Conservation (phyloP, 1,284 basidiomycete species). For the Irpex rosettiformis region DNA sequence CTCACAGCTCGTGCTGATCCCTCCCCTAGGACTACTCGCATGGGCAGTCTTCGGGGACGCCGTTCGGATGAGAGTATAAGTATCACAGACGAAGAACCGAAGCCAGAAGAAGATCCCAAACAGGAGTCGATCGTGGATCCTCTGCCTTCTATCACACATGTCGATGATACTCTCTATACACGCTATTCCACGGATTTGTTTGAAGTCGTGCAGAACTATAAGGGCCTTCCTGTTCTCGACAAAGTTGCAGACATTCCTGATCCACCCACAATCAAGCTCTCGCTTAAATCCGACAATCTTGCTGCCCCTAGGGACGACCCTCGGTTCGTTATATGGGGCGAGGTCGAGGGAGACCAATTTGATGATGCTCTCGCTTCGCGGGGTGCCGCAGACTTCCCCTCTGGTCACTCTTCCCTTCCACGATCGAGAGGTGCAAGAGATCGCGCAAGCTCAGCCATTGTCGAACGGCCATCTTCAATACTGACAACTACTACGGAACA, state of each 20-base stretch:
- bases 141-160: slow-evolving; percentile 23
- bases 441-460: slow-evolving; percentile 14
- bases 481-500: slow-evolving; percentile 28
- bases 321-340: slow-evolving; percentile 87
- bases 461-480: slow-evolving; percentile 23
- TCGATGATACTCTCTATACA: slow-evolving; percentile 57
- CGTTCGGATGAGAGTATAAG: slow-evolving; percentile 19
- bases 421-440: slow-evolving; percentile 30
- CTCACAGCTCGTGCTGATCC: slow-evolving; percentile 58
- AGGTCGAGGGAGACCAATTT: slow-evolving; percentile 44
- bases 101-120: neutral
- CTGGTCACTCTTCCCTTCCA: slow-evolving; percentile 35
- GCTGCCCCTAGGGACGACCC: slow-evolving; percentile 79
- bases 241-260: slow-evolving; percentile 39
- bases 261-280: slow-evolving; percentile 64
- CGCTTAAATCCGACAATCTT: slow-evolving; percentile 56
- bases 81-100: slow-evolving; percentile 2
- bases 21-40: slow-evolving; percentile 17
- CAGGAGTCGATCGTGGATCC: neutral
- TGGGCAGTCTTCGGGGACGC: slow-evolving; percentile 18
- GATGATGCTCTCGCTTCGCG: slow-evolving; percentile 39
- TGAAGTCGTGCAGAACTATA: slow-evolving; percentile 77
- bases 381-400: slow-evolving; percentile 45
- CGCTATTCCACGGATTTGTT: slow-evolving; percentile 72
- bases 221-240: slow-evolving; percentile 68